A percentile compares a stretch with the other conserved stretches of the same genome.
phyloP scores from a whole-genome alignment of 2,329 filamentous ascomycete species.

The Apiospora koreana region DNA sequence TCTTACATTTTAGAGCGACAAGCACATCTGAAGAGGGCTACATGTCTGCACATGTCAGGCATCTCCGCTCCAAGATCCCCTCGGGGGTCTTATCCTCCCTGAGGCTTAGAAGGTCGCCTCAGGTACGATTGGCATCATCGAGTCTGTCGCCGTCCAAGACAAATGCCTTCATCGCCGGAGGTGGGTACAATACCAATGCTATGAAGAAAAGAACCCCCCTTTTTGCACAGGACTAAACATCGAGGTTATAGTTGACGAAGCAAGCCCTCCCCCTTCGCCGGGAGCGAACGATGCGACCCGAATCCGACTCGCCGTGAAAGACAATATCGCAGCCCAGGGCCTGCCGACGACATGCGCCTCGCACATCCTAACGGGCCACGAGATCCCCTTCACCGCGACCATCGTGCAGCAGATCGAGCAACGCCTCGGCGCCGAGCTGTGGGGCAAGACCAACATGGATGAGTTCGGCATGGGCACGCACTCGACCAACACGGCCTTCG shows the following conservation, averaged over 20 bases:
- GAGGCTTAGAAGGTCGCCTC: constrained; percentile 8
- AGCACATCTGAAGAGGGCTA: constrained; percentile 22
- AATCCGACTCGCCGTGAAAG: constrained; percentile 66
- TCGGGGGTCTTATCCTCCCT: constrained; percentile 24
- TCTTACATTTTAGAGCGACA: not conserved
- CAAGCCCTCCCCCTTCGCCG: not conserved
- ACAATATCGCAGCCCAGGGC: constrained; percentile 70
- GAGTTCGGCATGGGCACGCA: constrained; percentile 96
- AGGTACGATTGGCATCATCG: not conserved
- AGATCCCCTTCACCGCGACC: constrained; percentile 79
- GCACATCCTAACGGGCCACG: constrained; percentile 67
- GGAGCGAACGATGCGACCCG: not conserved
- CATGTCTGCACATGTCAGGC: constrained; percentile 36
- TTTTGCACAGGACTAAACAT: not conserved
- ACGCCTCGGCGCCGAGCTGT: constrained; percentile 60
- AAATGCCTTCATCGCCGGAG: constrained; percentile 6
- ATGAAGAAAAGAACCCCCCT: not conserved
- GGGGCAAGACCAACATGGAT: constrained; percentile 90
- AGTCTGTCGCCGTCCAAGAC: not conserved
- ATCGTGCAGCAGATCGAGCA: constrained; percentile 69
- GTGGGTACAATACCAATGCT: not conserved
- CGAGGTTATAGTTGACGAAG: not conserved
- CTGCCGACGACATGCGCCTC: constrained; percentile 85
- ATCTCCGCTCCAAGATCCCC: constrained; percentile 29
- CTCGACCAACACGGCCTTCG: constrained; percentile 67